Percentiles rank a stretch among this genome's conserved stretches.
phyloP scores from a whole-genome alignment of 1,284 basidiomycete species.

The Ustilago loliicola region DNA sequence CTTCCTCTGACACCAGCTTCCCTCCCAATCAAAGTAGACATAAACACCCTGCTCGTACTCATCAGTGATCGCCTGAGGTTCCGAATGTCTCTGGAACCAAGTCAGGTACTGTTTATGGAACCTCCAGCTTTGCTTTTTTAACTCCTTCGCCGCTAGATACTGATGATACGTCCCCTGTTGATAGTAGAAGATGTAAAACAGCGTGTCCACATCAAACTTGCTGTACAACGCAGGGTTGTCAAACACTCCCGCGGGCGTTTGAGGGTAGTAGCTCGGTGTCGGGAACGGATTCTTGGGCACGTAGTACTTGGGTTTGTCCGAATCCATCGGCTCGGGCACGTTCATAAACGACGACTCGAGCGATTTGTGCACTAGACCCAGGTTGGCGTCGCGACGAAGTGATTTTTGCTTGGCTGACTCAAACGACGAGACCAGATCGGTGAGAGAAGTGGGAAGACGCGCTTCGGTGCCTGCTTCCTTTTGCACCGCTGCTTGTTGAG shows the following conservation, averaged over 20 bases:
- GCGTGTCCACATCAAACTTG: slow-evolving; percentile 94
- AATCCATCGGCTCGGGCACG: slow-evolving; percentile 91
- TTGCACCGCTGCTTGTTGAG: slow-evolving; percentile 54
- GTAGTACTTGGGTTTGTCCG: slow-evolving; percentile 80
- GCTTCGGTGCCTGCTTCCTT: slow-evolving; percentile 61
- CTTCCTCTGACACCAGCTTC: slow-evolving; percentile 91
- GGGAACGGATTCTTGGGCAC: slow-evolving; percentile 91
- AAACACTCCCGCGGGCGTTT: slow-evolving; percentile 83
- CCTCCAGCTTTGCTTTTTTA: slow-evolving; percentile 98
- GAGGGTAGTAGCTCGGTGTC: slow-evolving; percentile 95
- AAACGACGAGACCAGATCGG: slow-evolving; percentile 93
- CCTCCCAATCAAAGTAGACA: slow-evolving; percentile 71
- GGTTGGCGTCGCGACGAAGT: slow-evolving; percentile 85
- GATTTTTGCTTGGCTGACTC: slow-evolving; percentile 94
- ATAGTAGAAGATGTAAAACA: slow-evolving; percentile 99
- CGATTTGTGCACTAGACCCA: slow-evolving; percentile 80
- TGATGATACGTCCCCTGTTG: slow-evolving; percentile 96
- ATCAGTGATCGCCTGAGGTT: slow-evolving; percentile 99
- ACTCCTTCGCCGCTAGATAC: slow-evolving; percentile 95
- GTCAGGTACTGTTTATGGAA: slow-evolving; percentile 99
- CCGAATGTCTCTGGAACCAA: slow-evolving; percentile 99
- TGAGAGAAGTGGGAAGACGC: slow-evolving; percentile 80
- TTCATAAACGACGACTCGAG: slow-evolving; percentile 89
- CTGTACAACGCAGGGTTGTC: slow-evolving; percentile 88
- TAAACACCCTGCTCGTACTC: slow-evolving; percentile 98